Base-by-base conservation (phyloP, 23 red algal species). In the Gracilariopsis chorda region DNA sequence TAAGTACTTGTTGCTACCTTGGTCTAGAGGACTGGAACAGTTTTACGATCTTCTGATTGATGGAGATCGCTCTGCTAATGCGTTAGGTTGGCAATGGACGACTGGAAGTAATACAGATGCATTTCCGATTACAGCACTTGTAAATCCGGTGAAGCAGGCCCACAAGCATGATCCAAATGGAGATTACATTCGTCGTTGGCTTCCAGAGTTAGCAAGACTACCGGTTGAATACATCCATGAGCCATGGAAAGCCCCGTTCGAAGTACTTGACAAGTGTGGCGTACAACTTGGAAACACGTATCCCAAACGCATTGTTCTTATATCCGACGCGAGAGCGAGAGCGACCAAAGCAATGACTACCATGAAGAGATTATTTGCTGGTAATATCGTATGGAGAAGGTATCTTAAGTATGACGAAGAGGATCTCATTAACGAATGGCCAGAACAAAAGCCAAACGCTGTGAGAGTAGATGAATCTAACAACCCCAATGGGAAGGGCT, bases 1-100 rank as follows among this genome's bases (percentile, higher is more conserved):
- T 23, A 95, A 96, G 61, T 94, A 96, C 48, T 69, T 99, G 21
- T 88, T 94, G 29, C 90, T 99, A 19, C 97, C 97, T 2, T 99
- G 97, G 97, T 80, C 88, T 36, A 51, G 48, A 23, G 97, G 97
- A 1, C 35, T 92, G 1, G 33, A 58, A 46, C 80, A 83, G 24
- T 84, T 99, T 69, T 87, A 86, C 41, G 52, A 57, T 20, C 51
- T 86, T 46, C 86, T 99, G 33, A 44, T 99, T 5, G 97, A 99
- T 51, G 97, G 93, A 14, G 97, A 99, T 41, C 83, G 81, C 61
- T 90, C 97, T 8, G 51, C 92, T 46, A 99, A 99, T 85, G 87
- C 83, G 28, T 49, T 98, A 20, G 95, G 95, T 48, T 98, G 95
- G 95, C 95, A 98, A 69, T 98, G 95, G 95, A 98, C 95, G 19